Percentiles rank a stretch among this genome's conserved stretches.
These are phyloP conservation scores for Martensiomyces pterosporus DNA, from an alignment of 192 early-diverging fungal genomes.

Conservation along the genomic window DNA sequence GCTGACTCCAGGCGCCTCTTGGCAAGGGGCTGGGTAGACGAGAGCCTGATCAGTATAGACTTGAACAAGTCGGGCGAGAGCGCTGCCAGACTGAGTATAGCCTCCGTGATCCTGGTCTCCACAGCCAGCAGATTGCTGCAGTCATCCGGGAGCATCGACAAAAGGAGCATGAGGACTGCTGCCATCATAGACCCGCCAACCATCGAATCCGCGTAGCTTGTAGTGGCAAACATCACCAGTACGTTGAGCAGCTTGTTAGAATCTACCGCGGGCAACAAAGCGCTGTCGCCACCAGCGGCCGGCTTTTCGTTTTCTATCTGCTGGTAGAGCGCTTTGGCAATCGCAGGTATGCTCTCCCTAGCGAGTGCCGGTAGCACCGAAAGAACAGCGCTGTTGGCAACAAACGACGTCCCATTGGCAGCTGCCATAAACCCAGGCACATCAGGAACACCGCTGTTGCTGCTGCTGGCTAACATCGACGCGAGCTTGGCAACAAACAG, in stretches of 20 bases:
- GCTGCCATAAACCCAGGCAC: neutral
- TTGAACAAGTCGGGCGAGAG: constrained; percentile 14
- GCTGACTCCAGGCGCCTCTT: constrained; percentile 26
- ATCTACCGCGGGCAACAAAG: no score
- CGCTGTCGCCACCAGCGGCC: no score
- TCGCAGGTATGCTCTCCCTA: no score
- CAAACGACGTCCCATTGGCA: neutral
- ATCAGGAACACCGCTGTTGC: neutral
- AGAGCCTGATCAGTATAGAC: constrained; percentile 14
- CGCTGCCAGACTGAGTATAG: constrained; percentile 21
- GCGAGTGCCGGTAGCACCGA: neutral
- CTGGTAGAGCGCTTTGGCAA: neutral
- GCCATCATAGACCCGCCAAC: constrained; percentile 10
- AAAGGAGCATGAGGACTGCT: constrained; percentile 27
- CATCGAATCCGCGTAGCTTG: neutral
- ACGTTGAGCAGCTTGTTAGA: neutral
- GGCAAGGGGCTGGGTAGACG: constrained; percentile 18
- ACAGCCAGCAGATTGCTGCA: neutral
- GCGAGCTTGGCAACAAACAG: constrained; percentile 3
- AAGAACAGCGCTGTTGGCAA: neutral
- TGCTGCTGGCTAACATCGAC: neutral
- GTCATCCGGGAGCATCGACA: constrained; percentile 23
- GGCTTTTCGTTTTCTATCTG: no score
- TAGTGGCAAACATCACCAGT: constrained; percentile 11
- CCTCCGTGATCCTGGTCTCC: constrained; percentile 8